Percentiles rank a stretch among this genome's conserved stretches.
phyloP scores from a whole-genome alignment of 2,329 filamentous ascomycete genomes.

The Periconia sp. region DNA sequence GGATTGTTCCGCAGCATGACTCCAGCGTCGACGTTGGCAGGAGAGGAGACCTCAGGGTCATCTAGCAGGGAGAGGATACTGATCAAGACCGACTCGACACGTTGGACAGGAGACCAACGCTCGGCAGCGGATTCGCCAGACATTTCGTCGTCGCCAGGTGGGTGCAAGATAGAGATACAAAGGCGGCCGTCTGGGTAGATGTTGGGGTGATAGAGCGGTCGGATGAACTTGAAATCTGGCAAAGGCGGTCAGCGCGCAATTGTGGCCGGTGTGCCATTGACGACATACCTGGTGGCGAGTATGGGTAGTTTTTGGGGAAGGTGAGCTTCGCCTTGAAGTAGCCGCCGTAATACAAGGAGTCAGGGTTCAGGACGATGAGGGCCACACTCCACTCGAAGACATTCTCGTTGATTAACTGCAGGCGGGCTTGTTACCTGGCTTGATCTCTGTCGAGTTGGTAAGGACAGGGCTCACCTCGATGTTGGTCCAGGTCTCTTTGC shows the following conservation, averaged over 20 bases:
- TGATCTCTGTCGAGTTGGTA: not conserved
- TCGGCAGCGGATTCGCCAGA: conserved; percentile 88
- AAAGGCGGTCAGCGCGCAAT: conserved; percentile 1
- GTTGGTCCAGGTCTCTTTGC: conserved; percentile 91
- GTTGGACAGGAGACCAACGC: conserved; percentile 91
- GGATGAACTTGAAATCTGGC: conserved; percentile 76
- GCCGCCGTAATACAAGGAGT: conserved; percentile 87
- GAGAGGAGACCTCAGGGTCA: conserved; percentile 88
- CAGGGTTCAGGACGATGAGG: conserved; percentile 88
- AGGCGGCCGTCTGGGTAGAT: conserved; percentile 88
- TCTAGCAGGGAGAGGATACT: conserved; percentile 90
- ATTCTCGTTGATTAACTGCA: conserved; percentile 74
- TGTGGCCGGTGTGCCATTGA: not conserved
- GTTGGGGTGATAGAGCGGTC: conserved; percentile 86
- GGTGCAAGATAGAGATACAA: conserved; percentile 95
- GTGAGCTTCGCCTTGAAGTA: conserved; percentile 91
- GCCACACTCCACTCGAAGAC: conserved; percentile 86
- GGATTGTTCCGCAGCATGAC: conserved; percentile 79
- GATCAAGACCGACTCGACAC: conserved; percentile 91
- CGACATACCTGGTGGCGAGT: conserved; percentile 68
- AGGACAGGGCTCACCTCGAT: conserved; percentile 65
- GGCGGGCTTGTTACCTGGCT: not conserved
- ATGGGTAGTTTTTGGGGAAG: conserved; percentile 88
- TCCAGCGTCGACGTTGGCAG: conserved; percentile 91
- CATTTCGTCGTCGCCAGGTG: conserved; percentile 87